Conservation (phyloP, 371 early-diverging fungal species). For the Mucor lusitanicus region DNA sequence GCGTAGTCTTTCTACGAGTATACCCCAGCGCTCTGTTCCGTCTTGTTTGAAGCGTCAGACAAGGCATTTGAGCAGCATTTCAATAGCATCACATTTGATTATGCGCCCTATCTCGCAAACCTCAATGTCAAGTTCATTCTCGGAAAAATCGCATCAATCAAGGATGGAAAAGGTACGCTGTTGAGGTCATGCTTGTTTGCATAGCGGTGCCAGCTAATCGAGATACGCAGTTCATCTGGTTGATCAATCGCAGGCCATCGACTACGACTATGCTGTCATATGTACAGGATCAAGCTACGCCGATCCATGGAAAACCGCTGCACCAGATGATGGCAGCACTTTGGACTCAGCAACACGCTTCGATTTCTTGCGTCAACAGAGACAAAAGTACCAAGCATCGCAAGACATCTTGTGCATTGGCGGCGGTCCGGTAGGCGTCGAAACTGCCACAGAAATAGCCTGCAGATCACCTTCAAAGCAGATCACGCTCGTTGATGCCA, state of each 20-base stretch:
- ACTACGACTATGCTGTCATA: conserved; percentile 30
- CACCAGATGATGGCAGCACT: background rate
- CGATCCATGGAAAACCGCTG: conserved; percentile 34
- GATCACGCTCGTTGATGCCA: conserved; percentile 43
- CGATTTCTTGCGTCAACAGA: conserved; percentile 22
- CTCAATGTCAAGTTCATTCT: conserved; percentile 24
- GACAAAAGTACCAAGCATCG: conserved; percentile 33
- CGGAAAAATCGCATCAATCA: conserved; percentile 26
- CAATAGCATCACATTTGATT: conserved; percentile 25
- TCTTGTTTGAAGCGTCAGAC: conserved; percentile 29
- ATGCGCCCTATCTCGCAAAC: conserved; percentile 10
- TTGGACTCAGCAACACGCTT: conserved; percentile 15
- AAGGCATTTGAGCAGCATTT: conserved; percentile 30
- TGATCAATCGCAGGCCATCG: conserved; percentile 3
- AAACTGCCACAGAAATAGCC: conserved; percentile 53
- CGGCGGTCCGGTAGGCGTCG: conserved; percentile 59
- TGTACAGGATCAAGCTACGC: conserved; percentile 43
- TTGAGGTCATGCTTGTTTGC: background rate
- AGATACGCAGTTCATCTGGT: background rate
- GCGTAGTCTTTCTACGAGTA: conserved; percentile 40
- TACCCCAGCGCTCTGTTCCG: conserved; percentile 41
- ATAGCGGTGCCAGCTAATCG: background rate
- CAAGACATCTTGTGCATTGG: conserved; percentile 54
- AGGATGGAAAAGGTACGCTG: conserved; percentile 25
- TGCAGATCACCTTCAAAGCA: conserved; percentile 38